These are phyloP conservation scores for Stephania cephalantha DNA, from an alignment of 164 flowering plant genomes.

Conservation along the genomic window DNA sequence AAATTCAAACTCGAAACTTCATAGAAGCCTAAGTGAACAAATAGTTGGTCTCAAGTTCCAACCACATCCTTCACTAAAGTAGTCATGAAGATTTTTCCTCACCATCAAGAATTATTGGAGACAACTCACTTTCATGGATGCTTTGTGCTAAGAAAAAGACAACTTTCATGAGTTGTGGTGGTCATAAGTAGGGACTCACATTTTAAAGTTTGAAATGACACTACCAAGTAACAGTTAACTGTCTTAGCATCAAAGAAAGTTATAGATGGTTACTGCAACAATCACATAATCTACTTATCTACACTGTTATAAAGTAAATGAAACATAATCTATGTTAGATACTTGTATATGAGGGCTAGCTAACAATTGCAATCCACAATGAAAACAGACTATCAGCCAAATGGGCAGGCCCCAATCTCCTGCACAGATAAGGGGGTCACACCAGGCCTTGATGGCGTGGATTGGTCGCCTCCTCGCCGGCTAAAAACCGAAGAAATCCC, in stretches of 20 bases:
- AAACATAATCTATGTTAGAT: not conserved
- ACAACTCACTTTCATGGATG: not conserved
- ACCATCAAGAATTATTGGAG: not conserved
- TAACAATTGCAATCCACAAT: not conserved
- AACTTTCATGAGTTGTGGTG: not conserved
- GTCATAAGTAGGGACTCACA: too few species aligned
- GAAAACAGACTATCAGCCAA: constrained; percentile 3
- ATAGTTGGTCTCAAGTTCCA: not conserved
- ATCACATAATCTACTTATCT: not conserved
- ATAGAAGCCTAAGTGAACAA: too few species aligned
- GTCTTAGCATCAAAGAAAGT: not conserved
- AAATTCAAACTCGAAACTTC: too few species aligned
- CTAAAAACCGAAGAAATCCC: constrained; percentile 5
- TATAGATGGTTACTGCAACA: not conserved
- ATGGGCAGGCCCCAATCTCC: not conserved
- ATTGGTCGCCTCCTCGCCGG: constrained; percentile 7
- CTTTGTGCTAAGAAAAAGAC: not conserved
- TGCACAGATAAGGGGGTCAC: not conserved
- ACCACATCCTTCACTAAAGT: not conserved
- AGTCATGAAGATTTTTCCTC: not conserved
- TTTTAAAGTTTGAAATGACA: too few species aligned
- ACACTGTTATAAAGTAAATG: not conserved
- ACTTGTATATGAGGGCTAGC: too few species aligned
- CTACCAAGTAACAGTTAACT: not conserved
- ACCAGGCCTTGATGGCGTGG: not conserved